phyloP scores from a whole-genome alignment of 495 filamentous ascomycete species.

The Trichoderma asperelloides region DNA sequence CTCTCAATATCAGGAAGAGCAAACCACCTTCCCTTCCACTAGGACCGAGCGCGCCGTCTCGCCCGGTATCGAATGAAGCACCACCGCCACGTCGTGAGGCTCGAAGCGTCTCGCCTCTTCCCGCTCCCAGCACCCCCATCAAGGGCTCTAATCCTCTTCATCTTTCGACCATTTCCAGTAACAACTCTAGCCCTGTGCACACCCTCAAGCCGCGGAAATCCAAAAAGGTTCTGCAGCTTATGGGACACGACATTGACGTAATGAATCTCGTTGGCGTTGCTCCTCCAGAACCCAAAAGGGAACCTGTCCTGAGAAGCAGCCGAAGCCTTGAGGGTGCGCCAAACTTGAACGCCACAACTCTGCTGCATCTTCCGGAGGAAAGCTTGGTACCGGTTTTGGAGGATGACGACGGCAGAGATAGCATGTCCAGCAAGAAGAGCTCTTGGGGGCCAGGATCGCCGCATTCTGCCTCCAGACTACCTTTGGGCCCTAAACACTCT shows the following conservation, averaged over 20 bases:
- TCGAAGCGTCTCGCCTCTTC: not conserved
- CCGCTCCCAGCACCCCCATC: not conserved
- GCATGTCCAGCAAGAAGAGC: not conserved
- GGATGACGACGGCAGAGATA: not conserved
- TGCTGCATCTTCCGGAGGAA: not conserved
- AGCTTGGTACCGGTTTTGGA: not conserved
- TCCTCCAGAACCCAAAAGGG: not conserved
- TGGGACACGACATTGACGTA: constrained; percentile 7
- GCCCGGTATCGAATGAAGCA: not conserved
- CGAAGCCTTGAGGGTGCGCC: not conserved
- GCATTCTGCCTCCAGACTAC: not conserved
- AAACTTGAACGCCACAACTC: not conserved
- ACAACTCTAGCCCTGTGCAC: not conserved
- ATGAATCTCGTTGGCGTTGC: not conserved
- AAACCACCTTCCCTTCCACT: not conserved
- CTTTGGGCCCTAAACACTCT: not conserved
- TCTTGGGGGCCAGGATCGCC: constrained; percentile 5
- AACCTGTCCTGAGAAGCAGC: not conserved
- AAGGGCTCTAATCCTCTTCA: not conserved
- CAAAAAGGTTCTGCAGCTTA: constrained; percentile 2
- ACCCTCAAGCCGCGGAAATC: not conserved
- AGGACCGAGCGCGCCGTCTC: not conserved
- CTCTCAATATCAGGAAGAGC: constrained; percentile 2
- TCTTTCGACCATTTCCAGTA: not conserved
- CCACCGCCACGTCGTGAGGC: not conserved